phyloP scores from a whole-genome alignment of 2,329 filamentous ascomycete genomes.

The Colletotrichum liriopes region DNA sequence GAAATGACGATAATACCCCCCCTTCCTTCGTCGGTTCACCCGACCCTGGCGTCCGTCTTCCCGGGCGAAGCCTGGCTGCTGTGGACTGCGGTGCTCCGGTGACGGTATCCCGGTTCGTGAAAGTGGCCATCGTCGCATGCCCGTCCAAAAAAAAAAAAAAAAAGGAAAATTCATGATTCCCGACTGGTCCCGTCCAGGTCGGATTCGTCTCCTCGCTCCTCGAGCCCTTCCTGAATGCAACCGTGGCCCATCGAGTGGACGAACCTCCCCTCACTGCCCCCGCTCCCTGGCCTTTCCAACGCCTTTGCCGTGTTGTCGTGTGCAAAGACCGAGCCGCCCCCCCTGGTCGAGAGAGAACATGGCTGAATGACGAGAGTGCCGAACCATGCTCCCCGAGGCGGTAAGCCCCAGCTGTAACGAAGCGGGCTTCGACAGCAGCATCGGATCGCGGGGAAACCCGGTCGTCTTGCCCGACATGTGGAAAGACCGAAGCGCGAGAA shows the following conservation, averaged over 20 bases:
- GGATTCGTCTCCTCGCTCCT: not conserved
- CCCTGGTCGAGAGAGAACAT: not conserved
- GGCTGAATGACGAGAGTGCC: not conserved
- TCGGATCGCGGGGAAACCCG: not conserved
- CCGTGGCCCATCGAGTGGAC: not conserved
- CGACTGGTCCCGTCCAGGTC: not conserved
- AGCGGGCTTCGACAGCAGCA: too few species aligned
- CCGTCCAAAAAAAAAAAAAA: too few species aligned
- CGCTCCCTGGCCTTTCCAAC: not conserved
- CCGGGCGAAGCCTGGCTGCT: not conserved
- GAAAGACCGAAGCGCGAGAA: not conserved
- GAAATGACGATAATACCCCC: not conserved
- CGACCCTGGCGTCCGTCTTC: not conserved
- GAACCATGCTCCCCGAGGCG: not conserved
- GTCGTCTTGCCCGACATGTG: not conserved
- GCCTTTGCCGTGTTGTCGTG: not conserved
- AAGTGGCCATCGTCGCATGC: not conserved
- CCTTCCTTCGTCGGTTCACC: not conserved
- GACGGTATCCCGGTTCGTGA: not conserved
- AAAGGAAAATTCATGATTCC: too few species aligned
- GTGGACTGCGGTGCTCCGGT: not conserved
- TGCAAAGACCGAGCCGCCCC: not conserved
- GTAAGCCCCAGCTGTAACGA: not conserved
- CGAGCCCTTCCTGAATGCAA: not conserved
- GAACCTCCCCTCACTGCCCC: too few species aligned